Evolutionary conservation across 106 monocot species (phyloP).

Genomic region (Triglochin maritima): DNA sequence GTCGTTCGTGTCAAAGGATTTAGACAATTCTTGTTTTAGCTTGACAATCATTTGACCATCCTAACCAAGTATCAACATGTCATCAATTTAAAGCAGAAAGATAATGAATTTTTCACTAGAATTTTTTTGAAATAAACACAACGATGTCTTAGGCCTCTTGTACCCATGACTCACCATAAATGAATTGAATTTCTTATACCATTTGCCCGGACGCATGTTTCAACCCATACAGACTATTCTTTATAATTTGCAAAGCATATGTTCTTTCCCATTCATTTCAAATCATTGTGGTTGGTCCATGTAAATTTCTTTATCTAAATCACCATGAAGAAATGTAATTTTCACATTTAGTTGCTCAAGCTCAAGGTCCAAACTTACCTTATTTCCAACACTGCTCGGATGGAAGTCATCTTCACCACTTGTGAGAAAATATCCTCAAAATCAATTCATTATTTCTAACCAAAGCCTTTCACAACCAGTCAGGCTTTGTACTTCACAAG

Average conservation of each 20-base stretch:
- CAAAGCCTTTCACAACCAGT: neutral
- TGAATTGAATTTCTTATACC: neutral
- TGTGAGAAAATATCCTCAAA: no score
- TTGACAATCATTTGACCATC: neutral
- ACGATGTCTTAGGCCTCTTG: neutral
- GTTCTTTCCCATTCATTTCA: neutral
- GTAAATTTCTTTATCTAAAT: neutral
- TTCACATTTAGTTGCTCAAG: neutral
- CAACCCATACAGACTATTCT: neutral
- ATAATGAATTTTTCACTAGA: neutral
- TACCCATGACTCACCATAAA: neutral
- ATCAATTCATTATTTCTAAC: no score
- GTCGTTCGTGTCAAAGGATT: conserved; percentile 5
- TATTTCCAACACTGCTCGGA: neutral
- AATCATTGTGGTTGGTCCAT: neutral
- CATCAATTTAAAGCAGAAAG: neutral
- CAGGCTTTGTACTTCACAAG: neutral
- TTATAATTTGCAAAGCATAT: neutral
- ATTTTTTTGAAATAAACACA: neutral
- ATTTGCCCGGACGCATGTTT: neutral
- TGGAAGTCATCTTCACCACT: no score
- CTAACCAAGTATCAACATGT: neutral
- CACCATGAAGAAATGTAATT: neutral
- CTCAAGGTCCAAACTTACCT: neutral
- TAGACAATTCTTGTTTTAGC: neutral